These are phyloP conservation scores for Cryomyces minteri DNA, from an alignment of 495 filamentous ascomycete genomes.

Conservation along the genomic window DNA sequence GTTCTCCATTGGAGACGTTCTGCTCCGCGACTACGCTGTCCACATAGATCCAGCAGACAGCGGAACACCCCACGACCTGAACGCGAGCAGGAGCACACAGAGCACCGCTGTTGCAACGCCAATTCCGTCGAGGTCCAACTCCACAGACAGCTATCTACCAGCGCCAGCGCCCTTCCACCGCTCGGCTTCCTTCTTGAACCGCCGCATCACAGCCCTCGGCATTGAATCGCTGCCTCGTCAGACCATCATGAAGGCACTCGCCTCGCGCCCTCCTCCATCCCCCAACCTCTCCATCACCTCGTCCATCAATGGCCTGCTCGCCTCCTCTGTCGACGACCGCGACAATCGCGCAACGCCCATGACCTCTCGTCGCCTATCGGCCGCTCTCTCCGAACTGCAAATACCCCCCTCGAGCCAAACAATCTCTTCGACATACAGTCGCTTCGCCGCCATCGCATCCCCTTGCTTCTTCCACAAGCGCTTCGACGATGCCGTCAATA, in stretches of 20 bases:
- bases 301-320: neutral
- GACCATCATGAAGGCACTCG: conserved; percentile 4
- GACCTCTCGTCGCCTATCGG: neutral
- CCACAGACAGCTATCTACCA: no score
- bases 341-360: neutral
- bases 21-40: neutral
- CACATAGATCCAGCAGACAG: neutral
- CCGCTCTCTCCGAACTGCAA: conserved; percentile 1
- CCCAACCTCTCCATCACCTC: neutral
- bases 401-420: conserved; percentile 7
- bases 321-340: neutral
- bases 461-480: conserved; percentile 95
- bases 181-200: no score
- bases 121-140: no score
- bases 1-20: no score
- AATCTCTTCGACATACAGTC: neutral
- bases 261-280: neutral
- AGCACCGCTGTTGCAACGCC: no score
- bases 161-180: no score
- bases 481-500: conserved; percentile 90
- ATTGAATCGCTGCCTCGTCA: conserved; percentile 2
- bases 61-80: no score
- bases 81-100: no score
- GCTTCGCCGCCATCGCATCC: conserved; percentile 48
- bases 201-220: no score